Evolutionary conservation across 495 filamentous ascomycete genomes (phyloP), one percentile per base, ranked within the genome.

Genomic region (Parmelia sp.): DNA sequence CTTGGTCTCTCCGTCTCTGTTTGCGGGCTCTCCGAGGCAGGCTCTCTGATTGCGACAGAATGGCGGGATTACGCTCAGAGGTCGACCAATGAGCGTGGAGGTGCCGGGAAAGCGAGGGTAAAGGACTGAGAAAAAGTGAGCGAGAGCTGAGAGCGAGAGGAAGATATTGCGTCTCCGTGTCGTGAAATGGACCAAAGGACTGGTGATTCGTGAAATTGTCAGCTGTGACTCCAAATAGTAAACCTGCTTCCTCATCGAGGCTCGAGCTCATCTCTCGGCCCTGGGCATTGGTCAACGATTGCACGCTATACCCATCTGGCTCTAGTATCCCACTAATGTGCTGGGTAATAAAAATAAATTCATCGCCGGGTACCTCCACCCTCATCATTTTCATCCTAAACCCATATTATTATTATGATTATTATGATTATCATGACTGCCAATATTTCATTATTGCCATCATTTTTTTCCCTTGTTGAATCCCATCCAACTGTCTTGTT

Each of bases 41-140:
- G 57, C n/a, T 23, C 55, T 51, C 53, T 44, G 56, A 64, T 35
- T 64, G 62, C 57, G 62, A 64, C 57, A 59, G 44, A 51, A 59
- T n/a, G 62, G 62, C 56, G 55, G 57, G 35, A 59, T 56, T 58
- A 36, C 27, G 15, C 39, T 64, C 19, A 36, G 27, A 37, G 42
- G n/a, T 37, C 56, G 8, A 21, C 44, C 56, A n/a, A 58, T 40
- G 42, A 33, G 40, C 23, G 17, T 33, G 31, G 42, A 45, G 15
- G 23, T 49, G 6, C 33, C 19, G 29, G 51, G 21, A 31, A 53
- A 35, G 56, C 44, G 56, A 31, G 35, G 39, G 10, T 39, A 31
- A 14, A 64, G 31, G 37, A 15, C 19, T 33, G 27, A 51, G 27
- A 7, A 37, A 36, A n/a, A 51, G 33, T 10, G 12, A 49, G 57